phyloP scores from a whole-genome alignment of 345 rosid species.

The Corchorus olitorius region DNA sequence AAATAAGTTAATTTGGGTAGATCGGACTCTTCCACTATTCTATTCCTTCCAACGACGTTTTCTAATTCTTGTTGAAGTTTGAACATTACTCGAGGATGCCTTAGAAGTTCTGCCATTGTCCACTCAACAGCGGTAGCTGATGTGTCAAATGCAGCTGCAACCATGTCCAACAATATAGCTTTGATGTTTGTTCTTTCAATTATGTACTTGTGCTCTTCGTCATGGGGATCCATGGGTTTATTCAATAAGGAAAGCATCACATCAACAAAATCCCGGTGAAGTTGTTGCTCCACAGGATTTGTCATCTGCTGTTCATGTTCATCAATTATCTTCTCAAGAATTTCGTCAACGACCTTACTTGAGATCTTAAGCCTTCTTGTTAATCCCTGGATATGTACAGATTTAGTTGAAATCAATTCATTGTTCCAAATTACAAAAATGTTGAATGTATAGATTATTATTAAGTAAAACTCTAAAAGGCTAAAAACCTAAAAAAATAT shows the following conservation, averaged over 20 bases:
- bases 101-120: constrained; percentile 33
- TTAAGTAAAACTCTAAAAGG: neutral
- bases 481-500: neutral
- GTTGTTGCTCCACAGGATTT: neutral
- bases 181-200: constrained; percentile 29
- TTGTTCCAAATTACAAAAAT: neutral
- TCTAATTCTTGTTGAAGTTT: constrained; percentile 30
- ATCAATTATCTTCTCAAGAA: constrained; percentile 18
- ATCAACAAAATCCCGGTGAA: constrained; percentile 20
- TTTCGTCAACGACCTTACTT: constrained; percentile 14
- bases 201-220: neutral
- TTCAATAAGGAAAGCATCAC: constrained; percentile 23
- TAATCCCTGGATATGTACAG: constrained; percentile 18
- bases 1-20: neutral
- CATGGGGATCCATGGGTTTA: neutral
- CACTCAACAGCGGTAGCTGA: constrained; percentile 23
- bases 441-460: neutral
- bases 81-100: constrained; percentile 25
- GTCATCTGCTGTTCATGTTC: neutral
- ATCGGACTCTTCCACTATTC: neutral
- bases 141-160: constrained; percentile 24
- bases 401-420: neutral
- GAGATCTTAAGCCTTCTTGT: constrained; percentile 11
- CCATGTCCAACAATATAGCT: constrained; percentile 30
- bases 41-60: constrained; percentile 20